A percentile compares a stretch with the other conserved stretches of the same genome.
These are phyloP conservation scores for Neurospora sublineolata DNA, from an alignment of 495 filamentous ascomycete genomes.

Conservation along the genomic window DNA sequence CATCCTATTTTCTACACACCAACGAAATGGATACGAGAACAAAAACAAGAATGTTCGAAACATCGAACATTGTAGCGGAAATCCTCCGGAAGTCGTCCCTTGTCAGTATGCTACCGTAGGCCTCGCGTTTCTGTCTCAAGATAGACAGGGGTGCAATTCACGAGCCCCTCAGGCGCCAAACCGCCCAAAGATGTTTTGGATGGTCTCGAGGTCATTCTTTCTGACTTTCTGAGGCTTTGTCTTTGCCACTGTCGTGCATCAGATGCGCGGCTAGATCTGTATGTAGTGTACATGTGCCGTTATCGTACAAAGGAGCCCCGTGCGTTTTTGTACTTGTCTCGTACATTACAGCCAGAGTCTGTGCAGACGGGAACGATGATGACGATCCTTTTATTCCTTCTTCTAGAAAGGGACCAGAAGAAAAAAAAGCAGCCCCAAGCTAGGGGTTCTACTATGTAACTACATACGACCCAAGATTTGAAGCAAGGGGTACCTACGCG, in stretches of 20 bases:
- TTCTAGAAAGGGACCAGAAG: background rate
- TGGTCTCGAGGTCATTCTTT: background rate
- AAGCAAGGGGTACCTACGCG: background rate
- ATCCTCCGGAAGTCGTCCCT: background rate
- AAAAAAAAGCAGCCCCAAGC: background rate
- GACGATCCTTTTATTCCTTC: background rate
- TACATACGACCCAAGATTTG: background rate
- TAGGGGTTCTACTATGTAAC: background rate
- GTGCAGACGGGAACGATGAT: background rate
- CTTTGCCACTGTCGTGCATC: background rate
- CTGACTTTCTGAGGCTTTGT: background rate
- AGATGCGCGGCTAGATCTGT: background rate
- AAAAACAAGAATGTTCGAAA: background rate
- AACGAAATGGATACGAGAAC: background rate
- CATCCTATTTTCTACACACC: background rate
- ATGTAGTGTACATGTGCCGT: background rate
- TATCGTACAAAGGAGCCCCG: background rate
- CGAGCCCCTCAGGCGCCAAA: background rate
- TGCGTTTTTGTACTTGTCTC: background rate
- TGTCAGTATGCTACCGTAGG: background rate
- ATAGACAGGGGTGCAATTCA: background rate
- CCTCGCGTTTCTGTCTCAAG: background rate
- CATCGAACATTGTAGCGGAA: background rate
- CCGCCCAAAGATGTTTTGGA: background rate
- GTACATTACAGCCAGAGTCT: background rate